Evolutionary conservation across 1,139 yeast species (phyloP).

Genomic region (Diutina mesorugosa): DNA sequence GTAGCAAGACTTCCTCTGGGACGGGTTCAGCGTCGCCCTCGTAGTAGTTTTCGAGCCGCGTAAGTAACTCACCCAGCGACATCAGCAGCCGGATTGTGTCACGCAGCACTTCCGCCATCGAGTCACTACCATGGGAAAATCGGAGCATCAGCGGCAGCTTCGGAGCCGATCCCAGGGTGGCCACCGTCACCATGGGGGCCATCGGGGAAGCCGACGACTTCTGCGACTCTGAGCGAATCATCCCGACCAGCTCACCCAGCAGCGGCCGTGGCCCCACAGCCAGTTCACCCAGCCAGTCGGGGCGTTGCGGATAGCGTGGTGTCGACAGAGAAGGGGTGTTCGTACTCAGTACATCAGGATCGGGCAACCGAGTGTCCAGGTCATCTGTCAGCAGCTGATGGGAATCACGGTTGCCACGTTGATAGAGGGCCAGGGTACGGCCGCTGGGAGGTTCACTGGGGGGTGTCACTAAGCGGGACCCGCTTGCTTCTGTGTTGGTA

Average conservation of each 20-base stretch:
- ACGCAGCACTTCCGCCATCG: neutral
- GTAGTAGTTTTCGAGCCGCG: neutral
- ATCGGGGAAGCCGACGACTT: neutral
- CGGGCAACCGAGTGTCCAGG: neutral
- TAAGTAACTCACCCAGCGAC: conserved; percentile 1
- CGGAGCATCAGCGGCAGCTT: neutral
- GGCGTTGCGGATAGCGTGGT: neutral
- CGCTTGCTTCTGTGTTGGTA: neutral
- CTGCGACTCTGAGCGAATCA: neutral
- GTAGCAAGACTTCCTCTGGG: neutral
- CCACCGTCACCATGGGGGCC: neutral
- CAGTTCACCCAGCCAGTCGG: neutral
- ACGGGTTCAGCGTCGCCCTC: neutral
- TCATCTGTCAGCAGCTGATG: neutral
- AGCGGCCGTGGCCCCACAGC: neutral
- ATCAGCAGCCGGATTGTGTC: neutral
- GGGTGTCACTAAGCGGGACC: neutral
- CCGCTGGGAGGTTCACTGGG: neutral
- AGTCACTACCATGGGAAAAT: neutral
- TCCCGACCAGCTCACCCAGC: neutral
- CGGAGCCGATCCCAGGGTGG: neutral
- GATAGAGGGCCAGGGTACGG: neutral
- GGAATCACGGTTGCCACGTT: neutral
- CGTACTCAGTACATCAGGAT: neutral
- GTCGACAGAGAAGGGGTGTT: neutral